Evolutionary conservation across 176 grass and related monocot species (phyloP).

Genomic region (Sorghum bicolor): DNA sequence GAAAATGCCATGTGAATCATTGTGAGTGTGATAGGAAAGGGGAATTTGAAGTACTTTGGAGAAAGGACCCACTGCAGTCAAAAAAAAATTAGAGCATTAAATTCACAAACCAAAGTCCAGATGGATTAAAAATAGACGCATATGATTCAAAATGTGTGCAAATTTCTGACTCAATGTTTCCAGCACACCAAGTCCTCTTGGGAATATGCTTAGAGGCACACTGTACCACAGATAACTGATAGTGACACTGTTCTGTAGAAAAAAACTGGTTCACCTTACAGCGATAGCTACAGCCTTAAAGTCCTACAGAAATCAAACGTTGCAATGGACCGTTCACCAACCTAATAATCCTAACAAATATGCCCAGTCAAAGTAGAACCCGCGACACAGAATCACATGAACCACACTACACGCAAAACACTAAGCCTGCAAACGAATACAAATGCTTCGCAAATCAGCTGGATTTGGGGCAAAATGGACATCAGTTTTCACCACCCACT

Average conservation of each 20-base stretch:
- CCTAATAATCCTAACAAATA: background rate
- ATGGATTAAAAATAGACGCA: background rate
- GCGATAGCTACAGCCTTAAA: background rate
- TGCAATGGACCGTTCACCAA: conserved; percentile 20
- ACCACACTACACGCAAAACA: conserved; percentile 6
- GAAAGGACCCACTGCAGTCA: conserved; percentile 88
- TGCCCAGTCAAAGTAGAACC: background rate
- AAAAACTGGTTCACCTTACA: conserved; percentile 1
- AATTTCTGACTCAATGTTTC: background rate
- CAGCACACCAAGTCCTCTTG: background rate
- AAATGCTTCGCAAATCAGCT: background rate
- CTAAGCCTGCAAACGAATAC: background rate
- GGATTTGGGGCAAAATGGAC: conserved; percentile 8
- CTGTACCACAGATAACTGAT: background rate
- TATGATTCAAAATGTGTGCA: background rate
- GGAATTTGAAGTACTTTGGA: conserved; percentile 98
- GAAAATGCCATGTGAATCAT: conserved; percentile 99
- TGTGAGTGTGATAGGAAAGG: conserved; percentile 94
- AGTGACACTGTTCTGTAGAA: background rate
- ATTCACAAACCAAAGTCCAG: background rate
- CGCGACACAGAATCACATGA: background rate
- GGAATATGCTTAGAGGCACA: background rate
- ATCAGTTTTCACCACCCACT: background rate
- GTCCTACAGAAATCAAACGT: background rate
- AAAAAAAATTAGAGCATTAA: conserved; percentile 1